Evolutionary conservation across 352 stramenopile genomes (phyloP).

Genomic region (Phytopythium delawarense): DNA sequence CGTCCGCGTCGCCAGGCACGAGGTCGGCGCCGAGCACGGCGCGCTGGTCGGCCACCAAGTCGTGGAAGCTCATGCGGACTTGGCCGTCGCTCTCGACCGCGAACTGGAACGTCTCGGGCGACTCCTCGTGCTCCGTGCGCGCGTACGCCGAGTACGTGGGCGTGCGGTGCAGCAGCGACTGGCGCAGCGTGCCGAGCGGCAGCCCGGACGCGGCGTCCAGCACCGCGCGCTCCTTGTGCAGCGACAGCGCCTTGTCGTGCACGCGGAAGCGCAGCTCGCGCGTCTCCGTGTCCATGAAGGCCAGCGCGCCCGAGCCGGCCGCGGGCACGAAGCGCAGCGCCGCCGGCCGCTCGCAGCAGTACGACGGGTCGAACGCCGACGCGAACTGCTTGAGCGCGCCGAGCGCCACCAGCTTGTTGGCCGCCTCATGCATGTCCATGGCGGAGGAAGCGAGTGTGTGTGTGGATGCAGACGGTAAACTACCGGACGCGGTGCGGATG

Average conservation of each 20-base stretch:
- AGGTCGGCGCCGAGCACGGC: slow-evolving; percentile 27
- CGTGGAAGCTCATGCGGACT: slow-evolving; percentile 28
- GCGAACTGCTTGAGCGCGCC: slow-evolving; percentile 33
- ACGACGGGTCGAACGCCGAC: slow-evolving; percentile 25
- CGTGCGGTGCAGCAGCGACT: slow-evolving; percentile 28
- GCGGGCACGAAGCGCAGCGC: slow-evolving; percentile 21
- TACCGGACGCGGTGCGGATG: too few species aligned
- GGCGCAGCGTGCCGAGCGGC: slow-evolving; percentile 26
- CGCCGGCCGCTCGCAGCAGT: slow-evolving; percentile 19
- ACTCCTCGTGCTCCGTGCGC: slow-evolving; percentile 34
- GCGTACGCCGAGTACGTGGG: slow-evolving; percentile 31
- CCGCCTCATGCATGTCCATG: slow-evolving; percentile 29
- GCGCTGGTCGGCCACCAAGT: slow-evolving; percentile 27
- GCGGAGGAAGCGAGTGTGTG: neutral
- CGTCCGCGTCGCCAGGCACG: slow-evolving; percentile 8
- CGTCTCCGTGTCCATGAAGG: slow-evolving; percentile 18
- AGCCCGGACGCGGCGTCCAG: slow-evolving; percentile 28
- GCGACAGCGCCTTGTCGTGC: slow-evolving; percentile 25
- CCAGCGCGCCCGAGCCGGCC: neutral
- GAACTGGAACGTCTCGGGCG: slow-evolving; percentile 32
- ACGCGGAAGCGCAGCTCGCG: slow-evolving; percentile 22
- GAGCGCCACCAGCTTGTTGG: slow-evolving; percentile 29
- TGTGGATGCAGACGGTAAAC: too few species aligned
- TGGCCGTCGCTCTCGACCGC: slow-evolving; percentile 17
- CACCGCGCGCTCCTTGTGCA: slow-evolving; percentile 33